Percentiles rank a stretch among this genome's conserved stretches.
These are phyloP conservation scores for Furcasterigmium furcatum DNA, from an alignment of 2,329 filamentous ascomycete species.

Conservation along the genomic window DNA sequence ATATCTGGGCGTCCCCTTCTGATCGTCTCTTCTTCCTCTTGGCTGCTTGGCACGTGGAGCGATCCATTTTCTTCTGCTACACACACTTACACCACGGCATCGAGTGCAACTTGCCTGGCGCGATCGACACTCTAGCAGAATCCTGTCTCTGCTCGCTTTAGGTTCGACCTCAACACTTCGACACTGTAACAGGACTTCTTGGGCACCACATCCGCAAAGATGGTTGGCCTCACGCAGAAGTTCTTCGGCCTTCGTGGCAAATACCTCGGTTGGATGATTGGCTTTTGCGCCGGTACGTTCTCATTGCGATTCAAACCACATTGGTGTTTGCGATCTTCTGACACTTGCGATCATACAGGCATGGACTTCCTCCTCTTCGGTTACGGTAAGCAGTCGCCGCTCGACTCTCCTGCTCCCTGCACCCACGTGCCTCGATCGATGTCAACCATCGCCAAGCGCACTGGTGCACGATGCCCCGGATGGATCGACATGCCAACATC, in stretches of 20 bases:
- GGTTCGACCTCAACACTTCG: not conserved
- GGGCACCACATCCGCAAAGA: not conserved
- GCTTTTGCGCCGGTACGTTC: conserved; percentile 56
- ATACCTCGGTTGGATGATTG: conserved; percentile 65
- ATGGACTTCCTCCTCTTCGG: conserved; percentile 66
- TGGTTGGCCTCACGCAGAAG: conserved; percentile 14
- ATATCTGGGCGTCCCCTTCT: not conserved
- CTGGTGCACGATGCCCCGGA: not conserved
- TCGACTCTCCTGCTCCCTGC: no score
- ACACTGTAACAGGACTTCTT: not conserved
- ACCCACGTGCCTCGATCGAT: not conserved
- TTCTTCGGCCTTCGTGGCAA: conserved; percentile 66
- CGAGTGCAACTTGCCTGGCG: no score
- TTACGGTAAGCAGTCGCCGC: conserved; percentile 47
- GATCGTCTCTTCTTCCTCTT: not conserved
- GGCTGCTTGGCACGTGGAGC: not conserved
- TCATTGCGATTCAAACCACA: no score
- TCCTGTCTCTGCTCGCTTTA: not conserved
- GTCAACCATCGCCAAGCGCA: not conserved
- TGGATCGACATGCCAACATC: not conserved
- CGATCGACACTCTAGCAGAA: not conserved
- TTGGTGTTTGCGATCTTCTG: no score
- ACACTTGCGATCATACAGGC: no score
- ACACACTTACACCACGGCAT: not conserved
- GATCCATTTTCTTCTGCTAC: not conserved